A percentile compares a stretch with the other conserved stretches of the same genome.
Evolutionary conservation across 176 grass and related monocot species (phyloP).

Genomic region (Musa troglodytarum): DNA sequence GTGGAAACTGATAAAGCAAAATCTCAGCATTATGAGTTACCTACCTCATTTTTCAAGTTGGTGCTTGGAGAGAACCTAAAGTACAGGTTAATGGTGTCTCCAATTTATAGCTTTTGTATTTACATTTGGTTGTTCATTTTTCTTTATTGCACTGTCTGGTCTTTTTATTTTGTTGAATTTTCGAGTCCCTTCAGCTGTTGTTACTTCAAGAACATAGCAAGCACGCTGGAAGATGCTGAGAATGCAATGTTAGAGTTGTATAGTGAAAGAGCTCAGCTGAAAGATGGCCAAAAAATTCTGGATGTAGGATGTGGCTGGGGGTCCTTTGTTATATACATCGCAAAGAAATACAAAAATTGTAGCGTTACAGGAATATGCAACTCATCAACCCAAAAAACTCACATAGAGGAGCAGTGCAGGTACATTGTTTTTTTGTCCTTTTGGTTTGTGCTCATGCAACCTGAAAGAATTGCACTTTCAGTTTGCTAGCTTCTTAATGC

Average conservation of each 20-base stretch:
- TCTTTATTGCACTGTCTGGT: too few relatives aligned
- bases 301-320: slow-evolving; percentile 96
- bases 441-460: background rate
- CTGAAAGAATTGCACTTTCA: background rate
- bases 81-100: slow-evolving; percentile 45
- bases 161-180: background rate
- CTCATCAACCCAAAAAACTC: slow-evolving; percentile 71
- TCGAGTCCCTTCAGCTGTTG: slow-evolving; percentile 39
- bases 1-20: slow-evolving; percentile 80
- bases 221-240: slow-evolving; percentile 75
- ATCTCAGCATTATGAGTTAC: slow-evolving; percentile 78
- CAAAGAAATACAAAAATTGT: slow-evolving; percentile 70
- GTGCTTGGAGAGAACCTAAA: slow-evolving; percentile 79
- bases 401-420: slow-evolving; percentile 79
- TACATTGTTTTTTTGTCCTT: slow-evolving; percentile 11
- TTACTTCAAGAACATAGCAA: slow-evolving; percentile 66
- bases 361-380: slow-evolving; percentile 91
- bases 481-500: too few relatives aligned
- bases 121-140: background rate
- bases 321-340: slow-evolving; percentile 66
- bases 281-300: slow-evolving; percentile 69
- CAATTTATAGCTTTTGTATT: background rate
- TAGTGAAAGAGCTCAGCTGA: slow-evolving; percentile 66
- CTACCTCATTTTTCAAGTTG: slow-evolving; percentile 82
- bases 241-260: slow-evolving; percentile 80